phyloP scores from a whole-genome alignment of 73 alveolate species.

The Uronychia binucleata region DNA sequence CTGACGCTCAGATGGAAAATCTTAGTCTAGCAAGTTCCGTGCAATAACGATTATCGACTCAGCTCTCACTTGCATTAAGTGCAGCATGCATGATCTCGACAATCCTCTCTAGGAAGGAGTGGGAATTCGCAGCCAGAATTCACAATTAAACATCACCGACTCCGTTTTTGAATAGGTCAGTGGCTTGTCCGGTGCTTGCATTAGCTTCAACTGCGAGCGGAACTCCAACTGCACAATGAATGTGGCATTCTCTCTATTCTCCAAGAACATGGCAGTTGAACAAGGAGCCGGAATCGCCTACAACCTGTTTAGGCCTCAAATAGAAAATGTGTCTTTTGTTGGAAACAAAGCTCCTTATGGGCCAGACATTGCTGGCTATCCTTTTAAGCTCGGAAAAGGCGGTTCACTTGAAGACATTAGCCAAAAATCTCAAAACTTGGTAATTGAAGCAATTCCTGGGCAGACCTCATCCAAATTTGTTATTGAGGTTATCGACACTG shows the following conservation, averaged over 20 bases:
- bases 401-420: background rate
- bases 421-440: background rate
- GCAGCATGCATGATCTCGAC: too few relatives aligned
- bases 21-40: too few relatives aligned
- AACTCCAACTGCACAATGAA: background rate
- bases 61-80: too few relatives aligned
- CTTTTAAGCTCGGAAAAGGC: background rate
- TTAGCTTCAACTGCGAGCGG: background rate
- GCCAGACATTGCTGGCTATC: conserved; percentile 5
- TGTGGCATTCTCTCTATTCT: background rate
- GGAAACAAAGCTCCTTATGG: conserved; percentile 13
- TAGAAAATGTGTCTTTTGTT: background rate
- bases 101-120: too few relatives aligned
- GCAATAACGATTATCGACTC: too few relatives aligned
- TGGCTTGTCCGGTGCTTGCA: conserved; percentile 2
- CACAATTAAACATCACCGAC: background rate
- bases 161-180: background rate
- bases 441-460: background rate
- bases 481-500: background rate
- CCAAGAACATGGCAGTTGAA: background rate
- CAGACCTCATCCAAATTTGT: background rate
- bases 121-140: background rate
- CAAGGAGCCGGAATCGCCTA: conserved; percentile 15
- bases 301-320: background rate
- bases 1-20: too few relatives aligned